Evolutionary conservation across 345 rosid species (phyloP), one percentile per base, ranked within the genome.

Genomic region (Linum trigynum): DNA sequence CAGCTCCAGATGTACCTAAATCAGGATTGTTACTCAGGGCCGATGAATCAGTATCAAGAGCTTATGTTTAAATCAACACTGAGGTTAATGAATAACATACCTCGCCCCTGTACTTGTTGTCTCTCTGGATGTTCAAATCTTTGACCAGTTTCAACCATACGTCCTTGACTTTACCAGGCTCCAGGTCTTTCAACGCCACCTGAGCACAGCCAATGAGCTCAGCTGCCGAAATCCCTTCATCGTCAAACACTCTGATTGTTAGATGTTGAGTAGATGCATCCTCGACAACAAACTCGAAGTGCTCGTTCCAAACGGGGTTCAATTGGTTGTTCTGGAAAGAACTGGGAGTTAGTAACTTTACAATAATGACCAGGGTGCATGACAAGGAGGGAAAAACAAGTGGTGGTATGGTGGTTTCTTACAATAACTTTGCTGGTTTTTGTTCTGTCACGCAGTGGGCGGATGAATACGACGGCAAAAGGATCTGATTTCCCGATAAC

Each of bases 251-350:
- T 81, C 83, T 85, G 62, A 94, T 59, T 4, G 92, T 86, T 82
- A 90, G 73, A 79, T 69, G 84, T 77, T 94, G 97, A 64, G 96
- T 90, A 8, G 85, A 73, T 50, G 74, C 71, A 69, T 94, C 99
- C 70, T 90, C 97, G 45, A 94, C 87, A 3, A 73, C 55, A 75
- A 90, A 90, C 78, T 88, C 95, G 60, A 79, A 90, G 61, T 90
- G 91, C 75, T 94, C 99, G 65, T 94, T 90, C 99, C 97, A 94
- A 8, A 94, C 73, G 5, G 97, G 99, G 72, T 86, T 88, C 77
- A 94, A 65, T 62, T 86, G 78, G 70, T 94, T 90, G 72, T 70
- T 81, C 99, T 94, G 84, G 55, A 69, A 17, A 65, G 5, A 12
- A 58, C 32, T 23, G 32, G 32, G 32, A 48, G 17, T 12, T 48